Conservation (phyloP, 306 rosid species). For the Macrotyloma uniflorum region DNA sequence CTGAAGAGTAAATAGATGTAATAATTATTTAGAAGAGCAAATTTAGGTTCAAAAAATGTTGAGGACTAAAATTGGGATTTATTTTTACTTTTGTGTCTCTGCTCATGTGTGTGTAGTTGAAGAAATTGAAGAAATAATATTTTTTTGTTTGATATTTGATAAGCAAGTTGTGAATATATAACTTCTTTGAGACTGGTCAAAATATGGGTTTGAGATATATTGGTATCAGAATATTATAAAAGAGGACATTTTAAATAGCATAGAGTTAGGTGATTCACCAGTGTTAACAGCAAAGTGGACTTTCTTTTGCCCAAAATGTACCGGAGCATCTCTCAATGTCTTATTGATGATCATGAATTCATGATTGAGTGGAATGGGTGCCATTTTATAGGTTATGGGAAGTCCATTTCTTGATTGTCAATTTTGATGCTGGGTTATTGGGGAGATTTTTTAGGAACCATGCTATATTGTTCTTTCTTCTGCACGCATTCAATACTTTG, state of each 20-base stretch:
- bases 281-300: slow-evolving; percentile 25
- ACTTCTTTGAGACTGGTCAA: slow-evolving; percentile 14
- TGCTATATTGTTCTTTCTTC: not conserved
- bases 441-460: slow-evolving; percentile 5
- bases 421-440: slow-evolving; percentile 2
- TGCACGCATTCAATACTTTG: slow-evolving; percentile 25
- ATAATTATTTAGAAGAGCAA: not conserved
- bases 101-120: slow-evolving; percentile 15
- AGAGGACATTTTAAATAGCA: slow-evolving; percentile 32
- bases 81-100: not conserved
- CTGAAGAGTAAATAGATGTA: not conserved
- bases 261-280: slow-evolving; percentile 31
- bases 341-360: slow-evolving; percentile 21
- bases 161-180: not conserved
- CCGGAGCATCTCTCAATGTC: slow-evolving; percentile 4
- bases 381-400: slow-evolving; percentile 22
- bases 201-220: slow-evolving; percentile 21
- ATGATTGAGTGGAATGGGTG: slow-evolving; percentile 13
- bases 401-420: slow-evolving; percentile 2
- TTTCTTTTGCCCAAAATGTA: slow-evolving; percentile 26
- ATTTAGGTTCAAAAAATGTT: slow-evolving; percentile 2
- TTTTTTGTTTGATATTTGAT: too few relatives aligned
- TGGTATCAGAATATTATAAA: slow-evolving; percentile 6
- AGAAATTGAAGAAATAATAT: slow-evolving; percentile 11
- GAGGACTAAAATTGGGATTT: slow-evolving; percentile 21